A percentile compares a stretch with the other conserved stretches of the same genome.
Evolutionary conservation across 1,139 yeast species (phyloP).

Genomic region (Yamadazyma triangularis): DNA sequence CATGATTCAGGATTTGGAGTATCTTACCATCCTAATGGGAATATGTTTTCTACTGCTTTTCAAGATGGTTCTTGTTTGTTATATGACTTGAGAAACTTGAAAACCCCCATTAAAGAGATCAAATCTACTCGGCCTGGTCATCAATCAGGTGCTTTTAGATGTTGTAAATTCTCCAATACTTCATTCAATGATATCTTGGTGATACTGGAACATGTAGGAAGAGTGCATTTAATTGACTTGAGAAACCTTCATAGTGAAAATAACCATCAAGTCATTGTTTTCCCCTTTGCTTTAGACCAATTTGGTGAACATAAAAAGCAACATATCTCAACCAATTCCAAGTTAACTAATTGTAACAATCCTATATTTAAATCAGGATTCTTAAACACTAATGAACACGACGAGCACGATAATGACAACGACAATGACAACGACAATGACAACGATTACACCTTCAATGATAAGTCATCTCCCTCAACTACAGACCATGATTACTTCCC

Average conservation of each 20-base stretch:
- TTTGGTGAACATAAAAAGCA: conserved; percentile 25
- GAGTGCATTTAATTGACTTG: conserved; percentile 79
- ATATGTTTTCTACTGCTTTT: conserved; percentile 72
- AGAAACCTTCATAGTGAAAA: conserved; percentile 53
- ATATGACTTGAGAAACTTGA: conserved; percentile 67
- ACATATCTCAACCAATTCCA: conserved; percentile 1
- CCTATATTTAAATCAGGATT: too few relatives aligned
- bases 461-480: neutral
- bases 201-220: conserved; percentile 78
- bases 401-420: neutral
- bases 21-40: conserved; percentile 69
- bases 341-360: neutral
- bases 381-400: neutral
- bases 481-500: conserved; percentile 9
- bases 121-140: conserved; percentile 58
- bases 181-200: conserved; percentile 67
- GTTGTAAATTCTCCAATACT: conserved; percentile 68
- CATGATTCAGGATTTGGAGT: conserved; percentile 84
- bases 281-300: conserved; percentile 43
- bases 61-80: conserved; percentile 80
- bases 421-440: conserved; percentile 5
- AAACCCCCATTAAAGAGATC: conserved; percentile 48
- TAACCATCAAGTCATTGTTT: conserved; percentile 66
- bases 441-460: neutral
- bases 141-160: conserved; percentile 59